These are phyloP conservation scores for Hypholoma fasciculare DNA, from an alignment of 768 basidiomycete genomes.

Conservation along the genomic window DNA sequence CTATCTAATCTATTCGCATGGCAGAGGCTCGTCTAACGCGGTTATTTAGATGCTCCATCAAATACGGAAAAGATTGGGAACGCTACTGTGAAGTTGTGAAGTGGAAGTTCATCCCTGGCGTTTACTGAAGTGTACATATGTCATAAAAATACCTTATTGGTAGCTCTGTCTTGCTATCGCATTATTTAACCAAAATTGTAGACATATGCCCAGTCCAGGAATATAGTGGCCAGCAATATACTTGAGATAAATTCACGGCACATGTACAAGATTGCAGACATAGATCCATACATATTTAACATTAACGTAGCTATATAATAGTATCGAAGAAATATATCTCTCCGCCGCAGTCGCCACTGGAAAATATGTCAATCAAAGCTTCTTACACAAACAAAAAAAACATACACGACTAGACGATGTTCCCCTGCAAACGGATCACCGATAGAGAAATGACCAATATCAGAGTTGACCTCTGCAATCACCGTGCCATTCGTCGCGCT, in stretches of 20 bases:
- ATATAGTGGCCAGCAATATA: background rate
- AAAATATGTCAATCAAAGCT: background rate
- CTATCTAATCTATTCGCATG: slow-evolving; percentile 15
- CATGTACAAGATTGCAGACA: background rate
- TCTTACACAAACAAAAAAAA: background rate
- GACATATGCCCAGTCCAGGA: too few species aligned
- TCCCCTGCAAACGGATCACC: slow-evolving; percentile 56
- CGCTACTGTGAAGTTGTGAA: slow-evolving; percentile 84
- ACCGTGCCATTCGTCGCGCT: slow-evolving; percentile 44
- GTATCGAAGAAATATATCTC: slow-evolving; percentile 46
- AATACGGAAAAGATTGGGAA: slow-evolving; percentile 97
- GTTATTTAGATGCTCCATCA: slow-evolving; percentile 64
- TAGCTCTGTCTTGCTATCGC: background rate
- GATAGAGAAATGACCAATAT: slow-evolving; percentile 58
- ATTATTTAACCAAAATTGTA: background rate
- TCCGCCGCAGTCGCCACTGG: slow-evolving; percentile 51
- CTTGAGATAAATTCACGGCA: background rate
- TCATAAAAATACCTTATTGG: slow-evolving; percentile 6
- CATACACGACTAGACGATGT: slow-evolving; percentile 59
- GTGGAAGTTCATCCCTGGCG: slow-evolving; percentile 86
- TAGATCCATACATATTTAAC: background rate
- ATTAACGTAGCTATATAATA: slow-evolving; percentile 11
- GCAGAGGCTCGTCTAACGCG: background rate
- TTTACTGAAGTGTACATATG: slow-evolving; percentile 58
- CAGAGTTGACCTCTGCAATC: slow-evolving; percentile 53